Evolutionary conservation across 257 asterid species (phyloP).

Genomic region (Plantago ovata): DNA sequence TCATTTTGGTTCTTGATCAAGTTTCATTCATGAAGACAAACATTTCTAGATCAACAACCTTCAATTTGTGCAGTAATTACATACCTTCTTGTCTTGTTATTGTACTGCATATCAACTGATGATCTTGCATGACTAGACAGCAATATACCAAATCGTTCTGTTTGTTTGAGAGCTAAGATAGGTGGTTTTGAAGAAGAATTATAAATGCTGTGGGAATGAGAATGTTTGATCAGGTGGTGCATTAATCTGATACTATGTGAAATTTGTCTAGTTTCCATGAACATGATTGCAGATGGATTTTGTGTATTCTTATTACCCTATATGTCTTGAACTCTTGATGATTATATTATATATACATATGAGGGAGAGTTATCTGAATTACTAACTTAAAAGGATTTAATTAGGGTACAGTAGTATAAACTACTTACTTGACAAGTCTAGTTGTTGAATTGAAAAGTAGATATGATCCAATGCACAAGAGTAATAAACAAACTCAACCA

Average conservation of each 20-base stretch:
- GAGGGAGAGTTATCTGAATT: too few species aligned
- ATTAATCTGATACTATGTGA: background rate
- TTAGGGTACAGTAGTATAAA: too few species aligned
- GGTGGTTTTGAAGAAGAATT: background rate
- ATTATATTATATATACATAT: too few species aligned
- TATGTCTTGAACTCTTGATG: conserved; percentile 1
- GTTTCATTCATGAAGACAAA: background rate
- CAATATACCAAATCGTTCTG: background rate
- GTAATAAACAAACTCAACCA: too few species aligned
- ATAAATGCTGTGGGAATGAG: background rate
- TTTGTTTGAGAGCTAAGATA: conserved; percentile 15
- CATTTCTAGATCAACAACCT: too few species aligned
- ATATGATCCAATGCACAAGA: too few species aligned
- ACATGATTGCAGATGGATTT: conserved; percentile 16
- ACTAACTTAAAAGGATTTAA: too few species aligned
- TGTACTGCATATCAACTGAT: background rate
- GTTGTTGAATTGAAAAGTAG: too few species aligned
- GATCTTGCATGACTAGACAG: conserved; percentile 14
- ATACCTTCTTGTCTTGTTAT: conserved; percentile 25
- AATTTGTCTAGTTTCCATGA: conserved; percentile 13
- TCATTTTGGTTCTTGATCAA: background rate
- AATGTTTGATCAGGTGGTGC: conserved; percentile 9
- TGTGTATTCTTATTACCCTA: background rate
- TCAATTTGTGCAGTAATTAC: too few species aligned
- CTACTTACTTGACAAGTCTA: too few species aligned